These are phyloP conservation scores for Vaucheria bursata DNA, from an alignment of 352 stramenopile species.

Conservation along the genomic window DNA sequence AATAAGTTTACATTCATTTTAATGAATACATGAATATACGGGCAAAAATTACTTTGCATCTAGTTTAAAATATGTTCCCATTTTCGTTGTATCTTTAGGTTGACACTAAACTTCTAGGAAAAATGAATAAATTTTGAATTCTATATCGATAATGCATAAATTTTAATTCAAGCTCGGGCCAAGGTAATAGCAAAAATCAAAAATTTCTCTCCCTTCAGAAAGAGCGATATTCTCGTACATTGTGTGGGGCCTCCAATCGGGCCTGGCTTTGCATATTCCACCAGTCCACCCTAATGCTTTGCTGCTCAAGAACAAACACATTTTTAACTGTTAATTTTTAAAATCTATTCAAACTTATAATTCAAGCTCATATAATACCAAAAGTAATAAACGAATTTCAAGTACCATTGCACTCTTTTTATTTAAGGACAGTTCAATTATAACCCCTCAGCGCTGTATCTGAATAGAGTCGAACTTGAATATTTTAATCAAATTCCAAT, in stretches of 20 bases:
- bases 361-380: neutral
- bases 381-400: neutral
- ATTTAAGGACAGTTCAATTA: too few relatives aligned
- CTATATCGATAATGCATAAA: too few relatives aligned
- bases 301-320: neutral
- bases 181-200: too few relatives aligned
- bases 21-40: too few relatives aligned
- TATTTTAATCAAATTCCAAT: neutral
- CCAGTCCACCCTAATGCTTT: neutral
- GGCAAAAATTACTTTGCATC: too few relatives aligned
- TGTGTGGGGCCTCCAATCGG: neutral
- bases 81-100: too few relatives aligned
- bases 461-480: neutral
- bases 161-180: too few relatives aligned
- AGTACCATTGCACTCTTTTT: neutral
- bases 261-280: neutral
- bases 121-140: too few relatives aligned
- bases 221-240: neutral
- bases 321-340: neutral
- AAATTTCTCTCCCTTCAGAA: neutral
- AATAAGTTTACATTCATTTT: too few relatives aligned
- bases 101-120: too few relatives aligned
- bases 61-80: too few relatives aligned
- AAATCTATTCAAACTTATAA: neutral
- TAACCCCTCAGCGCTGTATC: too few relatives aligned